A percentile compares a stretch with the other conserved stretches of the same genome.
phyloP scores from a whole-genome alignment of 1,284 basidiomycete species.

The Amylostereum areolatum region DNA sequence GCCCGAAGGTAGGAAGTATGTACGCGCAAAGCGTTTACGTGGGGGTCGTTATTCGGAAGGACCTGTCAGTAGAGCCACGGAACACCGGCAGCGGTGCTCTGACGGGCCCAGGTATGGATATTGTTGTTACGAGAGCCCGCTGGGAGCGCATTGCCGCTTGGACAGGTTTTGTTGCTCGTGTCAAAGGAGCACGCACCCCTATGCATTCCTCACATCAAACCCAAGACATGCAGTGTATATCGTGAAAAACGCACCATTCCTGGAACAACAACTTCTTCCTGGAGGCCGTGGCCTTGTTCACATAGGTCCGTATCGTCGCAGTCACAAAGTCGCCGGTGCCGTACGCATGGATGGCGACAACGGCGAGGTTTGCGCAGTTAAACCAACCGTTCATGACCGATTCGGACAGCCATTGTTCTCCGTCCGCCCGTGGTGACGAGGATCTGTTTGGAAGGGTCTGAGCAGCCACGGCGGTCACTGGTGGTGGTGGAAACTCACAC shows the following conservation, averaged over 20 bases:
- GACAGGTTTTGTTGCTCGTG: slow-evolving; percentile 27
- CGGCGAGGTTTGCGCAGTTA: slow-evolving; percentile 27
- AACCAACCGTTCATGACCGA: slow-evolving; percentile 30
- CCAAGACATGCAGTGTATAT: neutral
- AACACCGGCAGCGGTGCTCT: slow-evolving; percentile 29
- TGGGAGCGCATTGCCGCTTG: slow-evolving; percentile 17
- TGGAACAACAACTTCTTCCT: slow-evolving; percentile 29
- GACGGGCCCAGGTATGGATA: slow-evolving; percentile 24
- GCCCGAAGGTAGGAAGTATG: no score
- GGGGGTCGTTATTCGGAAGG: slow-evolving; percentile 30
- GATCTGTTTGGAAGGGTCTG: slow-evolving; percentile 16
- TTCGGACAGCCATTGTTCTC: slow-evolving; percentile 28
- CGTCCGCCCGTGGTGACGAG: slow-evolving; percentile 28
- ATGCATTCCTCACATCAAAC: neutral
- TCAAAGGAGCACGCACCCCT: slow-evolving; percentile 28
- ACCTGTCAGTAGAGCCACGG: slow-evolving; percentile 34
- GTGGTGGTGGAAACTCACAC: slow-evolving; percentile 12
- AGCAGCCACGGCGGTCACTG: neutral
- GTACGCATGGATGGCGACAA: slow-evolving; percentile 35
- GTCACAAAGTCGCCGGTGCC: slow-evolving; percentile 26
- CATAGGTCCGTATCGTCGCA: slow-evolving; percentile 21
- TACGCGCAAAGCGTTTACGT: slow-evolving; percentile 3
- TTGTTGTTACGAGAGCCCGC: slow-evolving; percentile 21
- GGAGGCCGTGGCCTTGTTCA: slow-evolving; percentile 22
- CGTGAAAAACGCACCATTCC: slow-evolving; percentile 25